Percentiles rank a stretch among this genome's conserved stretches.
Conservation (phyloP, 768 basidiomycete species). For the Termitomyces sp. region DNA sequence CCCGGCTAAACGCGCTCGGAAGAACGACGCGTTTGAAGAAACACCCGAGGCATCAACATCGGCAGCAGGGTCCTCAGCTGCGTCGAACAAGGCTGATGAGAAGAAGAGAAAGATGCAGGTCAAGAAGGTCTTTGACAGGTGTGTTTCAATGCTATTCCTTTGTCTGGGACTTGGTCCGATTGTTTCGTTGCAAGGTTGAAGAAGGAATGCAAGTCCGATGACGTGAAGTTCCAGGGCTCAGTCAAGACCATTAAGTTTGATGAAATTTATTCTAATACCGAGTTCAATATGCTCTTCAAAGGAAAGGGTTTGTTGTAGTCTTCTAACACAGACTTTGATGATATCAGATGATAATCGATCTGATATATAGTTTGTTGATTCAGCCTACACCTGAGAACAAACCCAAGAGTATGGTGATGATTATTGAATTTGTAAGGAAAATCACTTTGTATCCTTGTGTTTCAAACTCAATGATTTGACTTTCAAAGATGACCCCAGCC, state of each 20-base stretch:
- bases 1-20: conserved; percentile 30
- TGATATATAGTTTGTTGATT: too few relatives aligned
- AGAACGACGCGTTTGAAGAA: conserved; percentile 5
- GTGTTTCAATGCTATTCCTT: conserved; percentile 1
- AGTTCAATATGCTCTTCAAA: conserved; percentile 32
- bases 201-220: conserved; percentile 37
- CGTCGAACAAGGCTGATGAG: conserved; percentile 29
- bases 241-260: conserved; percentile 36
- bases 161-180: not conserved
- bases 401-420: conserved; percentile 36
- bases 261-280: conserved; percentile 31
- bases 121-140: conserved; percentile 39
- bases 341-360: too few relatives aligned
- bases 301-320: too few relatives aligned
- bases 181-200: conserved; percentile 24
- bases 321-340: too few relatives aligned
- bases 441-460: not conserved
- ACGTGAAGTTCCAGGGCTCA: conserved; percentile 36
- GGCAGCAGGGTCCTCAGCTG: conserved; percentile 16
- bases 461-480: not conserved
- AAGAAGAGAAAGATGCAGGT: conserved; percentile 36
- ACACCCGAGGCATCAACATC: conserved; percentile 9
- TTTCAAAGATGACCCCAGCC: conserved; percentile 14
- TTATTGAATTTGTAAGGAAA: conserved; percentile 32
- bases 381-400: conserved; percentile 39